Conservation (phyloP, 169 alveolate species). For the Cryptosporidium sp. region DNA sequence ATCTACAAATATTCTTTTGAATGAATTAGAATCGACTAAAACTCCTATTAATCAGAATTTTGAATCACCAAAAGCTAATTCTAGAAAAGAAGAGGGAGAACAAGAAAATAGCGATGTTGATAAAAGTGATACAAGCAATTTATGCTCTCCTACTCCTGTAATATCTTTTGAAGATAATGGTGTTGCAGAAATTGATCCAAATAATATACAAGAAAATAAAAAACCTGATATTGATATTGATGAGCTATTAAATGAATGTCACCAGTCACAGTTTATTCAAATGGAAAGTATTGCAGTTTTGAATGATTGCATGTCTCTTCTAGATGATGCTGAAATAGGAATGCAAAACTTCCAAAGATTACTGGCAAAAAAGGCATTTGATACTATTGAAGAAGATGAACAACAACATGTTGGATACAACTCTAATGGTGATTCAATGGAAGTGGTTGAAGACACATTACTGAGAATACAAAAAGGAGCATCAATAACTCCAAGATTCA, state of each 20-base stretch:
- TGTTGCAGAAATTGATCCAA: background rate
- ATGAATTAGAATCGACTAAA: background rate
- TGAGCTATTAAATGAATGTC: slow-evolving; percentile 52
- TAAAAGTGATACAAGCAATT: background rate
- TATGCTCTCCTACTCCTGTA: slow-evolving; percentile 24
- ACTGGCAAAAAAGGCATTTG: slow-evolving; percentile 64
- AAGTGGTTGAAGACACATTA: slow-evolving; percentile 56
- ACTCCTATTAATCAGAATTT: background rate
- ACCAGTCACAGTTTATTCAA: slow-evolving; percentile 59
- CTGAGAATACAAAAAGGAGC: slow-evolving; percentile 45
- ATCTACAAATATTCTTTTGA: background rate
- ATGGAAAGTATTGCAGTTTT: slow-evolving; percentile 71
- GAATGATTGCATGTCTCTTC: slow-evolving; percentile 62
- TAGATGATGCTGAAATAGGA: slow-evolving; percentile 72
- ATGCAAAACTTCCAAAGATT: slow-evolving; percentile 73
- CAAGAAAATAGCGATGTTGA: slow-evolving; percentile 15
- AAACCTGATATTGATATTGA: slow-evolving; percentile 29
- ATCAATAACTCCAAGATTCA: slow-evolving; percentile 61
- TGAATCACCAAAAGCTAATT: background rate
- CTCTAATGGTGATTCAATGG: slow-evolving; percentile 17
- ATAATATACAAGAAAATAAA: background rate
- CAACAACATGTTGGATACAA: slow-evolving; percentile 2
- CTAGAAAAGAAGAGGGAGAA: slow-evolving; percentile 25
- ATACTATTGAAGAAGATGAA: slow-evolving; percentile 20
- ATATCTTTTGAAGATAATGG: slow-evolving; percentile 10